These are phyloP conservation scores for cucumber (Cucumis sativus) DNA, from an alignment of 306 rosid species.

Conservation along the genomic window DNA sequence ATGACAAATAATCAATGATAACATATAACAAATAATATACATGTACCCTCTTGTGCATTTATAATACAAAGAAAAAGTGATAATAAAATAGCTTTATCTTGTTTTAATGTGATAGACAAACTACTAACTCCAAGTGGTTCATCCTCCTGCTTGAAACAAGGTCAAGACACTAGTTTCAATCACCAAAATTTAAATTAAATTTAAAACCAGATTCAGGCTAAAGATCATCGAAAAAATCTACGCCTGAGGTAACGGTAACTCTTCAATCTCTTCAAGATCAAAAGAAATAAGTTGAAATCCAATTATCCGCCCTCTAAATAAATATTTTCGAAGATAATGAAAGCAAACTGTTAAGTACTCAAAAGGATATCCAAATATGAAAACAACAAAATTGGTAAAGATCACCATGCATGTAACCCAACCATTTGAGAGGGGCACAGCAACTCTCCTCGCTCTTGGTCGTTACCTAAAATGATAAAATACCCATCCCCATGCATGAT, in stretches of 20 bases:
- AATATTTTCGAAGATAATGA: neutral
- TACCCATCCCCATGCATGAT: neutral
- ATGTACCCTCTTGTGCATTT: neutral
- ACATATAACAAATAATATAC: neutral
- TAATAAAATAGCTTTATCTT: neutral
- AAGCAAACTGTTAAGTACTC: neutral
- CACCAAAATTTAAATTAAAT: neutral
- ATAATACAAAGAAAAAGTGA: neutral
- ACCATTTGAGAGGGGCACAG: neutral
- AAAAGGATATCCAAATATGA: neutral
- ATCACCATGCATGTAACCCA: neutral
- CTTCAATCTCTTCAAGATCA: neutral
- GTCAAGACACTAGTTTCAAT: neutral
- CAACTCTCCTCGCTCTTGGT: neutral
- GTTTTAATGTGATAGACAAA: neutral
- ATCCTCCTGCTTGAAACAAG: slow-evolving; percentile 5
- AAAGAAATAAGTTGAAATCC: neutral
- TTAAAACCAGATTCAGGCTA: neutral
- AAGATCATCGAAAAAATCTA: neutral
- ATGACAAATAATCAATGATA: neutral
- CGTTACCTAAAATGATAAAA: neutral
- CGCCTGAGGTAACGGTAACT: neutral
- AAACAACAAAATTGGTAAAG: neutral
- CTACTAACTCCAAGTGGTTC: neutral
- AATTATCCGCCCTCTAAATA: neutral